Evolutionary conservation across 169 alveolate genomes (phyloP).

Genomic region (Eimeria praecox): DNA sequence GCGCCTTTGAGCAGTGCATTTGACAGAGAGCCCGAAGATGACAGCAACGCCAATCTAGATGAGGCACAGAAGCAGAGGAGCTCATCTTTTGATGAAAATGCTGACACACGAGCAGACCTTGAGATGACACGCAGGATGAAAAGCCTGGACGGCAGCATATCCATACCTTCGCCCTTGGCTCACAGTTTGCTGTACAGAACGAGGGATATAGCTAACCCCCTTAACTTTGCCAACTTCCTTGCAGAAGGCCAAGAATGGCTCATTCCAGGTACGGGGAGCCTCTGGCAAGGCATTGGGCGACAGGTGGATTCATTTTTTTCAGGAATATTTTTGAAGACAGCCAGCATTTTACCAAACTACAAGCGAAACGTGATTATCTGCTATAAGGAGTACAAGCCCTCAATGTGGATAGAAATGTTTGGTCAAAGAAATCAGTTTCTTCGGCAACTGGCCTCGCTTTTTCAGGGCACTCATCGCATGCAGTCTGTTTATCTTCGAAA

Average conservation of each 20-base stretch:
- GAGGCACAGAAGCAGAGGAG: not conserved
- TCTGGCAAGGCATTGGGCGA: conserved; percentile 77
- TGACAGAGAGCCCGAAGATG: conserved; percentile 18
- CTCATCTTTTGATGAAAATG: not conserved
- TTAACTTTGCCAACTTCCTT: conserved; percentile 67
- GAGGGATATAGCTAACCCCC: conserved; percentile 66
- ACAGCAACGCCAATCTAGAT: not conserved
- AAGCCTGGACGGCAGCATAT: not conserved
- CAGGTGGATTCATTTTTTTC: conserved; percentile 73
- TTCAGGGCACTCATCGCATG: conserved; percentile 76
- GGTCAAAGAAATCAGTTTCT: conserved; percentile 79
- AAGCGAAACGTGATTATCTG: conserved; percentile 81
- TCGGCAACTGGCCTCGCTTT: conserved; percentile 74
- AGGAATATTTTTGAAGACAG: conserved; percentile 76
- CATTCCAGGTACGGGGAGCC: conserved; percentile 74
- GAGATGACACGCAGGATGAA: not conserved
- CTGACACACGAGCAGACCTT: conserved; percentile 18
- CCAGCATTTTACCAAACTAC: conserved; percentile 75
- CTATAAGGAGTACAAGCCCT: conserved; percentile 80
- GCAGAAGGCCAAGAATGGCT: conserved; percentile 78
- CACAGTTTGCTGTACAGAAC: conserved; percentile 67
- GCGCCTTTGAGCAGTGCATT: not conserved
- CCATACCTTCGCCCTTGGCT: conserved; percentile 75
- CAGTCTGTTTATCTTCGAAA: conserved; percentile 83
- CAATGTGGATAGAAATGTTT: conserved; percentile 81